phyloP scores from a whole-genome alignment of 208 protist genomes.

The Trichomonas tenax region DNA sequence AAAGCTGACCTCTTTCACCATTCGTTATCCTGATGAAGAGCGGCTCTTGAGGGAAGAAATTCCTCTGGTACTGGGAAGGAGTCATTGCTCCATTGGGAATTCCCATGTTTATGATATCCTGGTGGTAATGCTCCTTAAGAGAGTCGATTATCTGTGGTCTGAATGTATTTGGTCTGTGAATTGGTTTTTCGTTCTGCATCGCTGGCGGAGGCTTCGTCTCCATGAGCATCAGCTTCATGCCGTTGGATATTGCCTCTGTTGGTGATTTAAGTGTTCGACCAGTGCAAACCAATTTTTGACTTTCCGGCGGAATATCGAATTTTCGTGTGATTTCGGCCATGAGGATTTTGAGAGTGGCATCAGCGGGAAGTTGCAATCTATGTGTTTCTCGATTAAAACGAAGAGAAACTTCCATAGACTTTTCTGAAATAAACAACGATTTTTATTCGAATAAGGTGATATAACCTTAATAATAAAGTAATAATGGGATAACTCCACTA shows the following conservation, averaged over 20 bases:
- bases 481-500: too few species aligned
- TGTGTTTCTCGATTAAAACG: background rate
- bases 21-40: background rate
- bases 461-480: too few species aligned
- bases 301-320: background rate
- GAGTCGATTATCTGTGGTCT: background rate
- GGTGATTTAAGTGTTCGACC: too few species aligned
- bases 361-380: background rate
- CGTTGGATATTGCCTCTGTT: too few species aligned
- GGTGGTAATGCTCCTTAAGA: background rate
- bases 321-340: background rate
- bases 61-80: background rate
- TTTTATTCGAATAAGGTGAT: too few species aligned
- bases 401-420: too few species aligned
- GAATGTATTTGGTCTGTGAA: background rate
- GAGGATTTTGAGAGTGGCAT: background rate
- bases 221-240: background rate
- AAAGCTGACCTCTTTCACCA: background rate
- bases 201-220: background rate
- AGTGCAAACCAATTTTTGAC: background rate
- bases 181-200: background rate
- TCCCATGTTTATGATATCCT: background rate
- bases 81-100: background rate
- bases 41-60: background rate
- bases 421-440: too few species aligned